phyloP scores from a whole-genome alignment of 2,329 filamentous ascomycete genomes.

The Curvularia lunata region DNA sequence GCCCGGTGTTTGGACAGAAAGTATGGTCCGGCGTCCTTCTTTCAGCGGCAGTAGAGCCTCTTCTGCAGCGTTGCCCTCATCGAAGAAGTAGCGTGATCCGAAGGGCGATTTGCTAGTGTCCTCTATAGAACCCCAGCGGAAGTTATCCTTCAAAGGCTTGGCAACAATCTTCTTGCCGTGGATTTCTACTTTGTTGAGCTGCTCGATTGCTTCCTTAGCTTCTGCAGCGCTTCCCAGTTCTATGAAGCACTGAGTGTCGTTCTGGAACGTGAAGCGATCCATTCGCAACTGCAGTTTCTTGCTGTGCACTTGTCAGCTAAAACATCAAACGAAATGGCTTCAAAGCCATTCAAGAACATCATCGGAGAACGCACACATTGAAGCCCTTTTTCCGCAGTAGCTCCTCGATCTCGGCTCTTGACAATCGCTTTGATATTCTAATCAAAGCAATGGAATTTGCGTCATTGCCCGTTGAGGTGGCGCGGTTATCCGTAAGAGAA shows the following conservation, averaged over 20 bases:
- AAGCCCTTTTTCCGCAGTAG: conserved; percentile 24
- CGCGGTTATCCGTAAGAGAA: conserved; percentile 7
- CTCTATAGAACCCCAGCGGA: conserved; percentile 13
- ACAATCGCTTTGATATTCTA: conserved; percentile 14
- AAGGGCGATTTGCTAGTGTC: neutral
- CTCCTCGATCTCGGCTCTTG: conserved; percentile 20
- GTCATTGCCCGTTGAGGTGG: neutral
- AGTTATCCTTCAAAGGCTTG: conserved; percentile 14
- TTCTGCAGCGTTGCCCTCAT: conserved; percentile 14
- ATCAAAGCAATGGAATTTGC: conserved; percentile 21
- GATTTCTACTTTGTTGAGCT: conserved; percentile 10
- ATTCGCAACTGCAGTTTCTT: conserved; percentile 25
- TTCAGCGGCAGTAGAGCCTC: conserved; percentile 22
- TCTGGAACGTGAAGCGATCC: conserved; percentile 30
- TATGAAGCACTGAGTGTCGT: conserved; percentile 20
- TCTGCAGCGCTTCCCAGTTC: conserved; percentile 27
- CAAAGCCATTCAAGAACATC: neutral
- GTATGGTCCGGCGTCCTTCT: conserved; percentile 28
- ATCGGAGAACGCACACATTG: conserved; percentile 25
- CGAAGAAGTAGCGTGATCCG: conserved; percentile 10
- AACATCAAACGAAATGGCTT: conserved; percentile 1
- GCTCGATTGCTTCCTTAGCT: conserved; percentile 19
- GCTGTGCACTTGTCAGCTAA: conserved; percentile 15
- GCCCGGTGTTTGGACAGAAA: conserved; percentile 27
- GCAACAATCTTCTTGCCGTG: conserved; percentile 1